These are phyloP conservation scores for Esteya vermicola DNA, from an alignment of 2,329 filamentous ascomycete species.

Conservation along the genomic window DNA sequence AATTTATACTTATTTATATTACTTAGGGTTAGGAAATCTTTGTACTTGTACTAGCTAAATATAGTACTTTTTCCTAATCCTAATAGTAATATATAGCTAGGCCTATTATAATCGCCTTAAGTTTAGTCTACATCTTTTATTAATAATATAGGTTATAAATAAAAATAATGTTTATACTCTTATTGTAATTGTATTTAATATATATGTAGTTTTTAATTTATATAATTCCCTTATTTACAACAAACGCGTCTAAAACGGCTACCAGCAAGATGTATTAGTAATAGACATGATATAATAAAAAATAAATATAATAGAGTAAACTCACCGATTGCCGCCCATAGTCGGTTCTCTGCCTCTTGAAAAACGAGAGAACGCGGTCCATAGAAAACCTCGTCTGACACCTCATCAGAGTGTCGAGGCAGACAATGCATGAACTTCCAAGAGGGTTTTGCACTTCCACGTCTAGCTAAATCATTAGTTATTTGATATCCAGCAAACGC, in stretches of 20 bases:
- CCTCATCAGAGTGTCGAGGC: conserved; percentile 83
- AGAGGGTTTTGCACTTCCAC: conserved; percentile 69
- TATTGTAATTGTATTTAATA: too few relatives aligned
- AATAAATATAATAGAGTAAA: conserved; percentile 11
- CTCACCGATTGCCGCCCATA: conserved; percentile 76
- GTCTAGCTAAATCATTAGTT: conserved; percentile 68
- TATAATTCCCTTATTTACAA: conserved; percentile 80
- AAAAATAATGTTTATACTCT: too few relatives aligned
- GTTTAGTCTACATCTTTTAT: too few relatives aligned
- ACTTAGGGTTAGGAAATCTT: too few relatives aligned
- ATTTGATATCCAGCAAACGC: conserved; percentile 88
- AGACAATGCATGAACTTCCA: conserved; percentile 99
- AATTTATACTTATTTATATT: too few relatives aligned
- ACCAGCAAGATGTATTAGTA: not conserved
- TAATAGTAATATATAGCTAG: too few relatives aligned
- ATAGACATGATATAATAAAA: not conserved
- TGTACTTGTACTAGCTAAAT: too few relatives aligned
- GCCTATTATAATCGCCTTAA: too few relatives aligned
- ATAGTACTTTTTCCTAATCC: too few relatives aligned
- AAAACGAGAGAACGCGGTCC: conserved; percentile 76
- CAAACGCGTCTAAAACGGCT: conserved; percentile 74
- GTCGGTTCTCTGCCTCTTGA: conserved; percentile 81
- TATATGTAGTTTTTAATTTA: conserved; percentile 10
- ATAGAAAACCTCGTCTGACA: conserved; percentile 91
- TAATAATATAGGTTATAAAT: too few relatives aligned